Evolutionary conservation across 106 monocot genomes (phyloP).

Genomic region (Dioscorea zingiberensis): DNA sequence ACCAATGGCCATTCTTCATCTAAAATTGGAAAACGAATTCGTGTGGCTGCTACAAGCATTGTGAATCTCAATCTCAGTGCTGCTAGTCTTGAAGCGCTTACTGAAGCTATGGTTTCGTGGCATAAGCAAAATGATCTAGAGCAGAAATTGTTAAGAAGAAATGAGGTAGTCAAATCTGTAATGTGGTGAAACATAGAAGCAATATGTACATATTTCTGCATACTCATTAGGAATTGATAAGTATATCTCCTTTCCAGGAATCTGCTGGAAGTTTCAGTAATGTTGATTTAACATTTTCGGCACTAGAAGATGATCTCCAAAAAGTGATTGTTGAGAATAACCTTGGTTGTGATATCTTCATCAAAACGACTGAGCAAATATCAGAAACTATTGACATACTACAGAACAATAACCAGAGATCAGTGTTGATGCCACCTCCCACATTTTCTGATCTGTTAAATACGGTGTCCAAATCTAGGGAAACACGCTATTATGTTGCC

Average conservation of each 20-base stretch:
- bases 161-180: constrained; percentile 35
- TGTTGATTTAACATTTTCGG: constrained; percentile 41
- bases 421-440: constrained; percentile 66
- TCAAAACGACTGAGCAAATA: constrained; percentile 49
- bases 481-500: constrained; percentile 67
- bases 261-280: constrained; percentile 23
- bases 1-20: constrained; percentile 33
- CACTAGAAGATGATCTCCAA: constrained; percentile 86
- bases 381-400: constrained; percentile 50
- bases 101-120: constrained; percentile 71
- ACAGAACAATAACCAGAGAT: constrained; percentile 35
- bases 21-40: constrained; percentile 73
- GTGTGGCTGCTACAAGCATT: constrained; percentile 71
- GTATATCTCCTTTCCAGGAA: constrained; percentile 45
- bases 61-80: constrained; percentile 77
- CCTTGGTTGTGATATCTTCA: constrained; percentile 79
- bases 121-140: constrained; percentile 51
- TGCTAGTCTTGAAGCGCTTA: constrained; percentile 69
- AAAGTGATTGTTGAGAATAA: constrained; percentile 81
- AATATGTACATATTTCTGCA: too few species aligned
- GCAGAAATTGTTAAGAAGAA: constrained; percentile 34
- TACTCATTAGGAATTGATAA: too few species aligned
- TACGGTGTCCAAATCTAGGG: constrained; percentile 44
- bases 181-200: too few species aligned
- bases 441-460: constrained; percentile 75